Evolutionary conservation across 352 stramenopile species (phyloP), one percentile per base, ranked within the genome.

Genomic region (Globisporangium uncinulatum): DNA sequence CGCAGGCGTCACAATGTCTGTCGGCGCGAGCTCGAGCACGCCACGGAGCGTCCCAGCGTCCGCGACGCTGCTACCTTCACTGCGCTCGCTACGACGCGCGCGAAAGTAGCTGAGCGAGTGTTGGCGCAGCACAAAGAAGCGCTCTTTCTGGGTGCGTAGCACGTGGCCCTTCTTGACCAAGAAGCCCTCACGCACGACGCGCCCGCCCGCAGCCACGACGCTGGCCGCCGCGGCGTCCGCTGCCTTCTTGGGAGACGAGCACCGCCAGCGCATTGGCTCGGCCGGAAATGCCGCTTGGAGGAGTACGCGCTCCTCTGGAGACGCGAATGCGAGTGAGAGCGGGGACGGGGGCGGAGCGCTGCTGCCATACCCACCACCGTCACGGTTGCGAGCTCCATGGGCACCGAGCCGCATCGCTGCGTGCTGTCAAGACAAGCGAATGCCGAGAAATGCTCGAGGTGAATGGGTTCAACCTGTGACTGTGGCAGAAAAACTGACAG

Each of bases 91-190:
- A 19, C 51, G 47, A 32, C 75, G 77, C 20, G 62, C 53, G 50
- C 62, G 62, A 50, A 73, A 83, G 62, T 83, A 83, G 48, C 69
- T 72, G 45, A 83, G 69, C 20, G 67, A 67, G 51, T 74, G 56
- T 43, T 63, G 56, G 1, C 70, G 66, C 29, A 83, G 65, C 37
- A 81, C 64, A 41, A 83, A 79, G 56, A 76, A 79, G 4, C 74
- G 67, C 54, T 81, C 71, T 46, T 80, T 83, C n/a, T 74, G 71
- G 19, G 74, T 83, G 42, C 69, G 74, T 64, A 83, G 56, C 59
- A 83, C 53, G 42, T 83, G 74, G 0, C 74, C 74, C 42, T 83
- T 83, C 54, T 83, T 83, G 21, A 73, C 57, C 37, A 83, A 66
- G 53, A 76, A 74, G 2, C 74, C 74, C n/a, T 73, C 69, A 55